Evolutionary conservation across 805 yeast genomes (phyloP).

Genomic region (Scheffersomyces coipomensis): DNA sequence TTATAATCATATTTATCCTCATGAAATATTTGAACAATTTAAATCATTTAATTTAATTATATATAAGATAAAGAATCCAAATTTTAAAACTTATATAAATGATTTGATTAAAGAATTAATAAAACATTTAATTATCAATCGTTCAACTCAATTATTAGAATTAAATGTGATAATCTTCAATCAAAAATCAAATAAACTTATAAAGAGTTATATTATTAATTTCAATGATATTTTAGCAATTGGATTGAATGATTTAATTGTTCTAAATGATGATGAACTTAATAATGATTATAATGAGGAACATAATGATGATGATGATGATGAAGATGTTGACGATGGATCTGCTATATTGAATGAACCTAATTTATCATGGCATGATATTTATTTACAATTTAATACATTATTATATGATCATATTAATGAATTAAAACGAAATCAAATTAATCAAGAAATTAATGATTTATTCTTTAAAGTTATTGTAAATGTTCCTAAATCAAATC

Average conservation of each 20-base stretch:
- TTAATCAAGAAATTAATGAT: slow-evolving; percentile 3
- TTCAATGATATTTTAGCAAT: slow-evolving; percentile 29
- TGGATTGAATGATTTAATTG: slow-evolving; percentile 14
- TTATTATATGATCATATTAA: slow-evolving; percentile 29
- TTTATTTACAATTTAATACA: slow-evolving; percentile 29
- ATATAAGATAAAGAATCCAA: slow-evolving; percentile 45
- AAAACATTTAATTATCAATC: slow-evolving; percentile 9
- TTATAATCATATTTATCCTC: slow-evolving; percentile 52
- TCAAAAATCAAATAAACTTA: slow-evolving; percentile 20
- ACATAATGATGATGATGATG: slow-evolving; percentile 12
- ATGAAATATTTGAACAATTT: slow-evolving; percentile 42
- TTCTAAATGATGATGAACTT: neutral
- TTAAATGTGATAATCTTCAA: slow-evolving; percentile 39
- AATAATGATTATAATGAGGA: slow-evolving; percentile 2
- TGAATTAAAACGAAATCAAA: slow-evolving; percentile 21
- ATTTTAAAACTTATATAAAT: slow-evolving; percentile 43
- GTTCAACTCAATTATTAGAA: slow-evolving; percentile 17
- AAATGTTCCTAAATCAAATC: slow-evolving; percentile 20
- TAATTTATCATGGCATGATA: slow-evolving; percentile 29
- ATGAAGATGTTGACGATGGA: slow-evolving; percentile 9
- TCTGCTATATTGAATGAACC: slow-evolving; percentile 18
- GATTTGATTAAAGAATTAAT: slow-evolving; percentile 30
- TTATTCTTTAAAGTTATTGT: slow-evolving; percentile 17
- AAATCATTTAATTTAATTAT: slow-evolving; percentile 44
- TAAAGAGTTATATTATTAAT: slow-evolving; percentile 38